Base-by-base conservation (phyloP, 257 asterid species). In the Cruciata laevipes region DNA sequence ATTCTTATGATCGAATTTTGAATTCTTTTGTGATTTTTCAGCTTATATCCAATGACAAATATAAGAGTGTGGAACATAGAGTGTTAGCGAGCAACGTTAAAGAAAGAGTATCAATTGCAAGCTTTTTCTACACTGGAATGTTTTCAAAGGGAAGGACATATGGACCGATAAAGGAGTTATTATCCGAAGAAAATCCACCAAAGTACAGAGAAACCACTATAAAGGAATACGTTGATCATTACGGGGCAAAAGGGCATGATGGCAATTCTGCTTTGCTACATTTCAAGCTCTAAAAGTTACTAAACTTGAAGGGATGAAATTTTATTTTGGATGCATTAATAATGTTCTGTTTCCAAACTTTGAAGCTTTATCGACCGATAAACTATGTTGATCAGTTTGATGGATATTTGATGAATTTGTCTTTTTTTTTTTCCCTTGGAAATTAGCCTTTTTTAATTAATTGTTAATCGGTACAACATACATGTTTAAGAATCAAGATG, bases 11-110 rank as follows among this genome's bases (percentile, higher is more conserved):
- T 27, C 30, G 30, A 27, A 27, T 27, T 27, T 27, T 3, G 4
- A 25, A 13, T n/a, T n/a, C n/a, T n/a, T 2, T 27, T 1, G 30
- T 27, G 1, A 2, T 27, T 27, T 65, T 77, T 37, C 84, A 85
- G 88, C 85, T 87, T 0, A 75, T 85, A 72, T 75, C 95, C 11
- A 89, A 89, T 31, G 95, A 87, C 85, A 82, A 78, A 74, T 81
- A 79, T 42, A 72, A 11, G 71, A 87, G 95, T 55, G 83, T 69
- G 3, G 83, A 83, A 63, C 95, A 89, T 44, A 77, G 87, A 73
- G 89, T 83, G 4, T 1, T 82, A 56, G 95, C 93, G 11, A 85
- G 79, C 8, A 37, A 55, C 0, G 77, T 62, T 53, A 89, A 88
- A 2, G 88, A 95, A 47, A 73, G 96, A 66, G 71, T 78, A 47